Percentiles rank a stretch among this genome's conserved stretches.
phyloP scores from a whole-genome alignment of 441 rosid species.

The Euphorbia neoarborescens region DNA sequence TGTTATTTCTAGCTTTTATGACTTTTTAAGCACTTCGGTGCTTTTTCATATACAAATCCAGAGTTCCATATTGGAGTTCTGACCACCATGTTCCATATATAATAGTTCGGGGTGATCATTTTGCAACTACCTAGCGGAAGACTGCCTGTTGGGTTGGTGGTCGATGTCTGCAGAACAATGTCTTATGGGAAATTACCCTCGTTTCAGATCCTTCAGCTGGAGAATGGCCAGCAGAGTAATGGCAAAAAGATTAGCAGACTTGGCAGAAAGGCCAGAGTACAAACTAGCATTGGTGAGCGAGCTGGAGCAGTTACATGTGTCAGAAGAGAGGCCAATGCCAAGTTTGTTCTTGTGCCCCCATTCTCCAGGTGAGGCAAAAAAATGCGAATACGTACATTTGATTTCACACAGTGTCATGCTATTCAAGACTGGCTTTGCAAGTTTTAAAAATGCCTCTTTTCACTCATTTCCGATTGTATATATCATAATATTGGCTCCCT shows the following conservation, averaged over 20 bases:
- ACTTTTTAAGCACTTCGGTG: no score
- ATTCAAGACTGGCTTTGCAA: constrained; percentile 75
- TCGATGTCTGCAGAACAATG: constrained; percentile 42
- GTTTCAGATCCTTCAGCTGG: constrained; percentile 62
- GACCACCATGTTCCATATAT: constrained; percentile 55
- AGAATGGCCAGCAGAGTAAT: constrained; percentile 51
- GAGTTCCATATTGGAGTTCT: constrained; percentile 44
- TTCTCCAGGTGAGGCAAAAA: constrained; percentile 38
- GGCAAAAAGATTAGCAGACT: constrained; percentile 37
- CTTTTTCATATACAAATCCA: constrained; percentile 58
- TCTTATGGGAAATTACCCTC: constrained; percentile 35
- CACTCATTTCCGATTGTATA: background rate
- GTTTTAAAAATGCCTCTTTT: constrained; percentile 22
- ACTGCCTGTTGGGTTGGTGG: constrained; percentile 44
- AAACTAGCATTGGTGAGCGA: constrained; percentile 57
- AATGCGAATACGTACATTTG: no score
- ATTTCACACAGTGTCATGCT: constrained; percentile 30
- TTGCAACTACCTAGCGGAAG: constrained; percentile 57
- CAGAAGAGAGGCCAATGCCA: constrained; percentile 54
- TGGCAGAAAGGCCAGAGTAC: constrained; percentile 51
- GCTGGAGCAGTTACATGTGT: constrained; percentile 41
- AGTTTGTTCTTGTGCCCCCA: constrained; percentile 68
- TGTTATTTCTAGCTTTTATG: no score
- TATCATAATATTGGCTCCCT: background rate
- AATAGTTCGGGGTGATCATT: constrained; percentile 55